Base-by-base conservation (phyloP, 768 basidiomycete genomes). In the Hebeloma cylindrosporum region DNA sequence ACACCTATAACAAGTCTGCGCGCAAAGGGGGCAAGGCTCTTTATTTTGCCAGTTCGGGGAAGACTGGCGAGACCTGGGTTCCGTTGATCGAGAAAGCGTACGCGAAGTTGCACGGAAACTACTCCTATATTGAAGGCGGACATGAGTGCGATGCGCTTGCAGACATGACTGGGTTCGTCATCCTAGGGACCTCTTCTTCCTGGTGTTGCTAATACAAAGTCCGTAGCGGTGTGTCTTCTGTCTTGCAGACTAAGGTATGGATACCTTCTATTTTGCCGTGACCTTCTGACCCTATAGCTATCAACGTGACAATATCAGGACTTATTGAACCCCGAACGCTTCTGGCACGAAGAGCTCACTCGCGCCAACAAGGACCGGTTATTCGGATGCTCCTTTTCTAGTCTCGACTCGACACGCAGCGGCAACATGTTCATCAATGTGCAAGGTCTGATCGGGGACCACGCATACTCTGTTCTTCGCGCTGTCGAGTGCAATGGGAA, bases 11-110 rank as follows among this genome's bases (percentile, higher is more conserved):
- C 50, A 53, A 58, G 22, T 65, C 68, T 1, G 77, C 76, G 1
- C 59, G 77, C 2, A 73, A 71, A 39, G 74, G 77, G 23, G 70
- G 69, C 22, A 77, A 76, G 54, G 64, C 64, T 1, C 52, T 79
- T 25, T 78, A 73, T 48, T 80, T 79, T 55, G 75, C 78, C 6
- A 69, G 65, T 39, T 75, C 73, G 5, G 71, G 69, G 1, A 61
- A 68, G 4, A 64, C 70, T 35, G 72, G 71, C 22, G 78, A 79
- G 48, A 78, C 76, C 3, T 79, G 78, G 78, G 75, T 78, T 0
- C 74, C 78, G 2, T 58, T 80, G n/a, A 67, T 79, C n/a, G 78
- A 80, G 55, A 80, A 80, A 54, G 78, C 78, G 2, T 80, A 71
- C 45, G 78, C 78, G 2, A 80, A 80, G 58, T 50, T 79, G 1